Conservation (phyloP, 2,329 filamentous ascomycete genomes). For the Ambrosiella beaveri region DNA sequence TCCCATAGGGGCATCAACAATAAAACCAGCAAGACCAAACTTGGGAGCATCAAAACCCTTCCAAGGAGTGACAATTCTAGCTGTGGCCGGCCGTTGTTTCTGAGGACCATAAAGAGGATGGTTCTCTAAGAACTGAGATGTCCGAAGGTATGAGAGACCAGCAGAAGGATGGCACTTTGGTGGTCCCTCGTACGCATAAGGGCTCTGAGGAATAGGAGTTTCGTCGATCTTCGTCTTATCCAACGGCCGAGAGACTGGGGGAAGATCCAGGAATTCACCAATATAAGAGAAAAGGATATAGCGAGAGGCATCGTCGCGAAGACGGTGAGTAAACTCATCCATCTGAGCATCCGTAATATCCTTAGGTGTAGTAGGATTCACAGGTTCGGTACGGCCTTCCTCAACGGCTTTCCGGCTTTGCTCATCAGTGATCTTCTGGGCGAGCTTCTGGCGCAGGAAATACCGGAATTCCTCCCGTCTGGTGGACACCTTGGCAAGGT, state of each 20-base stretch:
- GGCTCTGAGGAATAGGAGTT: constrained; percentile 16
- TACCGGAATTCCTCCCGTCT: constrained; percentile 36
- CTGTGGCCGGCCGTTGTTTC: constrained; percentile 30
- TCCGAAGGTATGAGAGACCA: constrained; percentile 44
- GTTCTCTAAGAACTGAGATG: constrained; percentile 36
- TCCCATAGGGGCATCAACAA: constrained; percentile 26
- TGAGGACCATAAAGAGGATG: constrained; percentile 46
- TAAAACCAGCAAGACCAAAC: constrained; percentile 38
- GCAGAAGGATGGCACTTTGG: constrained; percentile 44
- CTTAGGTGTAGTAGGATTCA: constrained; percentile 17
- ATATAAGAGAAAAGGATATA: constrained; percentile 35
- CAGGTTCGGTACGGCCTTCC: constrained; percentile 19
- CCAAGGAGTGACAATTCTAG: constrained; percentile 33
- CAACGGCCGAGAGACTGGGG: constrained; percentile 27
- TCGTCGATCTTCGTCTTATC: constrained; percentile 9
- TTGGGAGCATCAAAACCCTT: constrained; percentile 22
- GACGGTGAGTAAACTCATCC: constrained; percentile 31
- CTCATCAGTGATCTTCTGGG: constrained; percentile 26
- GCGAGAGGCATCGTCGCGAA: constrained; percentile 31
- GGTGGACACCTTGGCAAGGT: constrained; percentile 34
- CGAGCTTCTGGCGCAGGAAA: constrained; percentile 33
- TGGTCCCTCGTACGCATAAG: constrained; percentile 37
- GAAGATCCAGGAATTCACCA: constrained; percentile 44
- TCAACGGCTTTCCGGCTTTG: constrained; percentile 24
- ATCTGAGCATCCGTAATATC: constrained; percentile 35